Conservation (phyloP, 495 filamentous ascomycete genomes). For the Xylaria nigripes region DNA sequence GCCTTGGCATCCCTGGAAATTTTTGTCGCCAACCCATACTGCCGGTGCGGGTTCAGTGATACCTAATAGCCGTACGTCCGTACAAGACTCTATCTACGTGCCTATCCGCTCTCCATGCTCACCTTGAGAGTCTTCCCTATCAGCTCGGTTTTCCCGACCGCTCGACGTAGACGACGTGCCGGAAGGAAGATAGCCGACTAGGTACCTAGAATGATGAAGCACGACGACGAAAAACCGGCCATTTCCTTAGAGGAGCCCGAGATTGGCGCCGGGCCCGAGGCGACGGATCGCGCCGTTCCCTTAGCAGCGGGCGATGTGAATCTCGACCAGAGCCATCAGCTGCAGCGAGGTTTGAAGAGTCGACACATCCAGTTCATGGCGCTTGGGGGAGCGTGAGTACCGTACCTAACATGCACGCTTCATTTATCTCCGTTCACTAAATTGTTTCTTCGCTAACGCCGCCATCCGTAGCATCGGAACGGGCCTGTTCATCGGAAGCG, state of each 20-base stretch:
- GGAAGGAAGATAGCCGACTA: background rate
- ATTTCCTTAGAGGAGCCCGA: background rate
- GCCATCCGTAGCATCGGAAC: constrained; percentile 49
- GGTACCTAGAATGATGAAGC: background rate
- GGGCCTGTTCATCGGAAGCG: constrained; percentile 48
- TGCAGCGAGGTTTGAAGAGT: constrained; percentile 55
- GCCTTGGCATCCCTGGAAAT: too few species aligned
- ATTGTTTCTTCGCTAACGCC: background rate
- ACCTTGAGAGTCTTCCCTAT: background rate
- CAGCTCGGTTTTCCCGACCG: background rate
- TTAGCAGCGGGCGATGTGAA: constrained; percentile 38
- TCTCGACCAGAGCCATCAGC: constrained; percentile 32
- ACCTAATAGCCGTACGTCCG: too few species aligned
- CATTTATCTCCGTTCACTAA: too few species aligned
- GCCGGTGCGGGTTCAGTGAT: too few species aligned
- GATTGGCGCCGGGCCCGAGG: constrained; percentile 30
- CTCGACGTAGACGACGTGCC: background rate
- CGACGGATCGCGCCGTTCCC: constrained; percentile 40
- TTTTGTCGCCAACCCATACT: too few species aligned
- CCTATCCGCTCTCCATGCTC: background rate
- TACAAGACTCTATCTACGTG: too few species aligned
- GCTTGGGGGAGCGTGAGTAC: constrained; percentile 49
- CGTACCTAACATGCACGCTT: background rate
- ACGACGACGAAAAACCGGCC: background rate
- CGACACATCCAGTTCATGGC: constrained; percentile 67